Percentiles rank a stretch among this genome's conserved stretches.
Evolutionary conservation across 345 rosid genomes (phyloP).

Genomic region (Punica granatum): DNA sequence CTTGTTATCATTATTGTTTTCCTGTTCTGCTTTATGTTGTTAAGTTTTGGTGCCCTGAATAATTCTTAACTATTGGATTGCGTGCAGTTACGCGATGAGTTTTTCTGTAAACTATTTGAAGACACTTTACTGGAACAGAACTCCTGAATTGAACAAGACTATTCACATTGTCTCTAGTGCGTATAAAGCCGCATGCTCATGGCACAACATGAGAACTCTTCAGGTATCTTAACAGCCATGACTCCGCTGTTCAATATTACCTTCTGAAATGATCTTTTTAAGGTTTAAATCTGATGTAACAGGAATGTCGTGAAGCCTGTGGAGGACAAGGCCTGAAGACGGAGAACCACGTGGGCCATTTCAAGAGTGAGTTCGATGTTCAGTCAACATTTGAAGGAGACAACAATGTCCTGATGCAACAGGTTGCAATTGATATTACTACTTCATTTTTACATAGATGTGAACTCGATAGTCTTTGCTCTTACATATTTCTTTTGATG

Average conservation of each 20-base stretch:
- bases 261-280: background rate
- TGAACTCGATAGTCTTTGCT: background rate
- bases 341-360: slow-evolving; percentile 77
- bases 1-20: background rate
- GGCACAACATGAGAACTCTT: slow-evolving; percentile 96
- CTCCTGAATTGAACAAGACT: slow-evolving; percentile 66
- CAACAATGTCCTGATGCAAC: slow-evolving; percentile 89
- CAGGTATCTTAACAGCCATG: slow-evolving; percentile 42
- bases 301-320: slow-evolving; percentile 99
- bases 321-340: slow-evolving; percentile 96
- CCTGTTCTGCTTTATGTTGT: background rate
- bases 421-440: slow-evolving; percentile 32
- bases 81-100: slow-evolving; percentile 70
- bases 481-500: background rate
- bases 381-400: slow-evolving; percentile 96
- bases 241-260: background rate
- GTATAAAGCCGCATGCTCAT: slow-evolving; percentile 61
- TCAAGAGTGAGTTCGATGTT: slow-evolving; percentile 83
- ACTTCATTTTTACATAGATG: background rate
- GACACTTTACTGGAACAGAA: slow-evolving; percentile 62
- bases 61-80: background rate
- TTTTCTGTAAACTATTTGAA: slow-evolving; percentile 76
- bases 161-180: slow-evolving; percentile 84
- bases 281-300: slow-evolving; percentile 5
- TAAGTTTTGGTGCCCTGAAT: background rate